Percentiles rank a stretch among this genome's conserved stretches.
Conservation (phyloP, 2,329 filamentous ascomycete genomes). For the Venturia effusa region DNA sequence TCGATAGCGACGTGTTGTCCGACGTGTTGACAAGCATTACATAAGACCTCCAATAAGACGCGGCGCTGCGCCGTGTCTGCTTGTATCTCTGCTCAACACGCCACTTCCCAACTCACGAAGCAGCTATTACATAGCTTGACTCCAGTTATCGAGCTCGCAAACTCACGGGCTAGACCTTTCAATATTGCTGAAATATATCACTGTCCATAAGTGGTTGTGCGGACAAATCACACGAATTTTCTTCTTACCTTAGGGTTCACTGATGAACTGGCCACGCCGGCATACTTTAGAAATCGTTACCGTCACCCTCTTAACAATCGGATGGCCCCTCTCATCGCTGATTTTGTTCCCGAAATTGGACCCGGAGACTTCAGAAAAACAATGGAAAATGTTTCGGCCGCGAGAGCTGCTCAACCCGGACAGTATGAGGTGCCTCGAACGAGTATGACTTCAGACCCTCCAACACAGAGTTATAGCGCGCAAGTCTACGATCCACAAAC, state of each 20-base stretch:
- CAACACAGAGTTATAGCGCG: not conserved
- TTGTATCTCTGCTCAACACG: too few species aligned
- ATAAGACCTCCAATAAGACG: too few species aligned
- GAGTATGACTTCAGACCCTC: not conserved
- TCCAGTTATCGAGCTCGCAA: not conserved
- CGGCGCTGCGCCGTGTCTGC: too few species aligned
- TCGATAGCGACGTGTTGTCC: too few species aligned
- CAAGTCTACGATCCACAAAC: not conserved
- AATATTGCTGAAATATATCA: not conserved
- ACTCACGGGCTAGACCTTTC: not conserved
- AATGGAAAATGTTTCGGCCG: not conserved
- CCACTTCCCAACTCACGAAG: too few species aligned
- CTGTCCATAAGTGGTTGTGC: not conserved
- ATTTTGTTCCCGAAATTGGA: conserved; percentile 1
- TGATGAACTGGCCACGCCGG: not conserved
- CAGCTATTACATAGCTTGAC: too few species aligned
- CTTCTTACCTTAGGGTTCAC: not conserved
- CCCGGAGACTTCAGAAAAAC: not conserved
- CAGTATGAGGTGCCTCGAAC: conserved; percentile 2
- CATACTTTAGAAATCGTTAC: not conserved
- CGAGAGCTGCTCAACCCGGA: not conserved
- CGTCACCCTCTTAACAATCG: not conserved
- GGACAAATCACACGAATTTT: not conserved
- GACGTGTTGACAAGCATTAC: too few species aligned
- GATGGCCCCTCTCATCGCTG: conserved; percentile 1